Evolutionary conservation across 192 early-diverging fungal species (phyloP).

Genomic region (Rhizophagus clarus): DNA sequence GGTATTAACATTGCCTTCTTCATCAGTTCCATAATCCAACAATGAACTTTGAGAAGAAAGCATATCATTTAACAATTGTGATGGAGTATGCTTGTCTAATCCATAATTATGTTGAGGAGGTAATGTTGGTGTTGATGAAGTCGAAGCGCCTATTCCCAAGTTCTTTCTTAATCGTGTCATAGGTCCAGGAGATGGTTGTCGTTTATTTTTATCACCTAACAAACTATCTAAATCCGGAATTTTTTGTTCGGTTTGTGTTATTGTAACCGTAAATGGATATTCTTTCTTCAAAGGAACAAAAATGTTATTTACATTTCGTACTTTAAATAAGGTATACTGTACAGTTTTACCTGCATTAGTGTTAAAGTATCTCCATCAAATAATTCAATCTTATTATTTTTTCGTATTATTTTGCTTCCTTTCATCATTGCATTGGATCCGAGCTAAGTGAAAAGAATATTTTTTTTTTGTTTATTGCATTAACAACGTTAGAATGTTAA

Average conservation of each 20-base stretch:
- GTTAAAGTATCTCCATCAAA: slow-evolving; percentile 15
- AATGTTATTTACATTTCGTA: neutral
- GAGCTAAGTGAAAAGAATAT: neutral
- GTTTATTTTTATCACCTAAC: neutral
- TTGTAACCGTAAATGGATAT: slow-evolving; percentile 20
- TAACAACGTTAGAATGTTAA: neutral
- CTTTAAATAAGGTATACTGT: neutral
- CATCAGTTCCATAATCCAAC: neutral
- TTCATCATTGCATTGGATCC: slow-evolving; percentile 17
- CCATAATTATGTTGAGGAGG: neutral
- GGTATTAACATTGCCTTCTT: neutral
- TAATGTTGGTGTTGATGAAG: neutral
- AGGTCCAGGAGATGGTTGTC: neutral
- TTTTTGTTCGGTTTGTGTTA: neutral
- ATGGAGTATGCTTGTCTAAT: neutral
- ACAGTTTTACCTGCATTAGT: slow-evolving; percentile 3
- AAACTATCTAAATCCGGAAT: neutral
- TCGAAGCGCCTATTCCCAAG: neutral
- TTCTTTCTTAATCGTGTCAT: neutral
- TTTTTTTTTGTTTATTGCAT: neutral
- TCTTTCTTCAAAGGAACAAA: neutral
- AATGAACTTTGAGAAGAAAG: neutral
- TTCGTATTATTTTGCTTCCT: slow-evolving; percentile 4
- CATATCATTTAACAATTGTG: slow-evolving; percentile 12
- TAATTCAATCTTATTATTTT: slow-evolving; percentile 18